Evolutionary conservation across 1,284 basidiomycete genomes (phyloP), one percentile per base, ranked within the genome.

Genomic region (Rhodotorula sp.): DNA sequence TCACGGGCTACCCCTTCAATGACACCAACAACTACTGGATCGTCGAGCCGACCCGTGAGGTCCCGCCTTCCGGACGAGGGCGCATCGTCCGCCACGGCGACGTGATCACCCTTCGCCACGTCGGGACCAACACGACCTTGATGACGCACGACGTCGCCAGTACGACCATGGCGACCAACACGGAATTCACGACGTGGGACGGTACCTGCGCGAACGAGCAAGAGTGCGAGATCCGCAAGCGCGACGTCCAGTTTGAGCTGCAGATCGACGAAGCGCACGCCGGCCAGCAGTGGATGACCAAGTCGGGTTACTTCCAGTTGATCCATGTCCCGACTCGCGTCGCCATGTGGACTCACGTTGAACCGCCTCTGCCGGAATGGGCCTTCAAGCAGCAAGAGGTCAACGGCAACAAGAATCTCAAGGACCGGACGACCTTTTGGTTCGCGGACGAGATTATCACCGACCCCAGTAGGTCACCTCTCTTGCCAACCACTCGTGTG

Each of bases 121-220:
- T 93, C 80, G 88, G 87, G 81, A 97, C 95, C 14, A 84, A 95
- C 76, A 89, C 89, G 1, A 83, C 89, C 68, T 88, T 99, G 56
- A 83, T 99, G 61, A 95, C 95, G 1, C 97, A 99, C 80, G 97
- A 99, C 80, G 97, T 99, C 70, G 97, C 97, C 0, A 97, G 93
- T 5, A 92, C 97, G 3, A 87, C 95, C 65, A 97, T 95, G 90
- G 89, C 96, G 15, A 99, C 97, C 54, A 98, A 99, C 82, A 93
- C 97, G 81, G 97, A 99, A 82, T 95, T 99, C 81, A 99, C 95
- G 5, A 96, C 94, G 1, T 89, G 89, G 87, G 81, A 88, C 18
- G 88, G 87, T 76, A 88, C 90, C 73, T 62, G 67, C 21, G 89
- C 92, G 76, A 83, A 87, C 70, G 79, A 81, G 31, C 86, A 90